phyloP scores from a whole-genome alignment of 2,329 filamentous ascomycete species.

The Clonostachys rhizophaga region DNA sequence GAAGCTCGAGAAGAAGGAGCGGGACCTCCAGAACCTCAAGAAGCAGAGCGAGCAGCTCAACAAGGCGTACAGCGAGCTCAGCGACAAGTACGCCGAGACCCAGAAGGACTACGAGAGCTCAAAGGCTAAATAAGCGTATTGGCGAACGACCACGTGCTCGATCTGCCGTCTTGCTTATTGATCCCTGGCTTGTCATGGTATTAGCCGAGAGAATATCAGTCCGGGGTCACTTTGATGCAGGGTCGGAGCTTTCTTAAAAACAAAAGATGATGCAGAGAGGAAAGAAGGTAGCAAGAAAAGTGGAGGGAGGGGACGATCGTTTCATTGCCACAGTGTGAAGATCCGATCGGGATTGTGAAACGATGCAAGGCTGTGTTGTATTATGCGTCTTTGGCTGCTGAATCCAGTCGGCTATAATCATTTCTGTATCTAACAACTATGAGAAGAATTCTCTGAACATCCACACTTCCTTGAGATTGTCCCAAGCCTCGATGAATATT shows the following conservation, averaged over 20 bases:
- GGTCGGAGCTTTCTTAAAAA: background rate
- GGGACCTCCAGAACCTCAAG: constrained; percentile 82
- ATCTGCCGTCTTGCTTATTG: background rate
- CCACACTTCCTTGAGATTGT: too few species aligned
- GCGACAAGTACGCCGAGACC: constrained; percentile 70
- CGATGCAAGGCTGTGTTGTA: too few species aligned
- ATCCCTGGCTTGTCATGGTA: background rate
- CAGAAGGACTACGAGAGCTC: constrained; percentile 44
- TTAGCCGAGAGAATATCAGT: background rate
- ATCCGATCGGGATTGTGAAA: too few species aligned
- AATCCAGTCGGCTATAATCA: too few species aligned
- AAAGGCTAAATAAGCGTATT: constrained; percentile 48
- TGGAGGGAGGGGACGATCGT: too few species aligned
- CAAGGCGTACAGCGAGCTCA: constrained; percentile 80
- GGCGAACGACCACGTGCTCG: background rate
- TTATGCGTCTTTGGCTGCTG: too few species aligned
- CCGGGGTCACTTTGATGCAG: background rate
- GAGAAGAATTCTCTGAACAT: too few species aligned
- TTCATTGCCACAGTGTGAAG: too few species aligned
- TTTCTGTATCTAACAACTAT: too few species aligned
- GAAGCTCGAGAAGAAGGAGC: constrained; percentile 74
- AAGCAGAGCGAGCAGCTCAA: constrained; percentile 84
- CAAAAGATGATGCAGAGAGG: background rate
- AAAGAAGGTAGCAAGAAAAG: too few species aligned
- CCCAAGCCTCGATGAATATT: too few species aligned